These are phyloP conservation scores for Gleditsia sinensis DNA, from an alignment of 306 rosid species.

Conservation along the genomic window DNA sequence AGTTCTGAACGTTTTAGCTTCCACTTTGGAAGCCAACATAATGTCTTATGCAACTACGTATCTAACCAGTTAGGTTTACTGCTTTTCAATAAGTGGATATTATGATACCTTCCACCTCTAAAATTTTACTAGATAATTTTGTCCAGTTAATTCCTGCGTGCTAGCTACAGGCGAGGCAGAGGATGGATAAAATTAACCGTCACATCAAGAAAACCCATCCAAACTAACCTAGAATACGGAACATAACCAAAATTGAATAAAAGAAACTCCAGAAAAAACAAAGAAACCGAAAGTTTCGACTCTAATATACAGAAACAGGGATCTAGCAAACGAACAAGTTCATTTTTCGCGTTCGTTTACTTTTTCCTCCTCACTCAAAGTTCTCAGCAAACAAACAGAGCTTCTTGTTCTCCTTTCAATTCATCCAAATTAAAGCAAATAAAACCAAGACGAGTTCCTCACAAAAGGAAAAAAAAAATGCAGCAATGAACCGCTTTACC, in stretches of 20 bases:
- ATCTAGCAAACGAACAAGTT: conserved; percentile 1
- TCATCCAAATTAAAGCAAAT: neutral
- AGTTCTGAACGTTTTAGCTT: neutral
- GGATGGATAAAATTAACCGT: neutral
- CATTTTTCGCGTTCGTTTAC: neutral
- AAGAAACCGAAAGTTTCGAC: neutral
- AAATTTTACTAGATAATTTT: neutral
- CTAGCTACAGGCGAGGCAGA: neutral
- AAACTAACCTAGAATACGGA: neutral
- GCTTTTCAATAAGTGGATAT: neutral
- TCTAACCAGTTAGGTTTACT: neutral
- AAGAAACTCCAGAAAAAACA: neutral
- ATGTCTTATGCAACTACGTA: neutral
- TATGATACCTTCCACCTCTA: neutral
- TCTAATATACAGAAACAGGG: neutral
- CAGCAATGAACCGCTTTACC: conserved; percentile 9
- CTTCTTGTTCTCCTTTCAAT: neutral
- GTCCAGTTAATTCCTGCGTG: no score
- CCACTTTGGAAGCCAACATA: neutral
- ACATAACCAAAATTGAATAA: neutral
- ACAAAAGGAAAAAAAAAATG: neutral
- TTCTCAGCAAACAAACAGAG: conserved; percentile 11
- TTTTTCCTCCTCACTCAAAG: neutral
- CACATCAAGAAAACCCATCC: neutral
- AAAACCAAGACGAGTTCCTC: neutral